These are phyloP conservation scores for Aspergillus ostianus DNA, from an alignment of 495 filamentous ascomycete genomes.

Conservation along the genomic window DNA sequence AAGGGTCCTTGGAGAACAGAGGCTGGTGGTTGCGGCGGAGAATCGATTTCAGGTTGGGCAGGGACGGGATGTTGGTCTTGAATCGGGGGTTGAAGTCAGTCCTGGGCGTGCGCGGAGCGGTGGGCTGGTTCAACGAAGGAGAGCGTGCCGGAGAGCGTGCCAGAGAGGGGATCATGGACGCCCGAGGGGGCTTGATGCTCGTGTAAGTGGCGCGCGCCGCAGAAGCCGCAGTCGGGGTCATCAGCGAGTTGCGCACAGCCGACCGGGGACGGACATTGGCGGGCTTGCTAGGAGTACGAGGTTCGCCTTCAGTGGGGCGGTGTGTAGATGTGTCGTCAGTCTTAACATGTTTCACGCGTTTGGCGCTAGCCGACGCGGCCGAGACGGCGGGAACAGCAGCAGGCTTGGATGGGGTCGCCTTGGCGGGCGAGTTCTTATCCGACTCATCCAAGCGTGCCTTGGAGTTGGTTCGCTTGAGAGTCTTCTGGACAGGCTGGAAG, in stretches of 20 bases:
- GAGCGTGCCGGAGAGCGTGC: conserved; percentile 48
- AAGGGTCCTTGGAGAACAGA: conserved; percentile 59
- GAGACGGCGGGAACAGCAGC: conserved; percentile 25
- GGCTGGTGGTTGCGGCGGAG: conserved; percentile 55
- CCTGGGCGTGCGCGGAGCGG: conserved; percentile 43
- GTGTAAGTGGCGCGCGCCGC: conserved; percentile 52
- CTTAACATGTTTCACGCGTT: conserved; percentile 61
- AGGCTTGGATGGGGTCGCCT: conserved; percentile 36
- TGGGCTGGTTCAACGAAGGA: conserved; percentile 42
- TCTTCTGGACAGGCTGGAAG: conserved; percentile 50
- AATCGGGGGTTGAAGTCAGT: conserved; percentile 48
- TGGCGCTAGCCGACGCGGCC: conserved; percentile 36
- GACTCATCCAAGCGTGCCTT: conserved; percentile 68
- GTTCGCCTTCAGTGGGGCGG: conserved; percentile 31
- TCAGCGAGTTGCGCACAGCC: conserved; percentile 49
- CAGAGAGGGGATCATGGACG: conserved; percentile 54
- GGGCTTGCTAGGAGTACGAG: conserved; percentile 38
- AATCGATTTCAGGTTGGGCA: conserved; percentile 57
- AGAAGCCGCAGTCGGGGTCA: conserved; percentile 81
- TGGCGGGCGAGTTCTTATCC: conserved; percentile 33
- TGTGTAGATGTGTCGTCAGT: conserved; percentile 58
- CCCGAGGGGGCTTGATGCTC: conserved; percentile 57
- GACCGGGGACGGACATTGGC: conserved; percentile 38
- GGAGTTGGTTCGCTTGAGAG: conserved; percentile 72
- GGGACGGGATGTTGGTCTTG: conserved; percentile 41